These are phyloP conservation scores for Eucalyptus pauciflora DNA, from an alignment of 345 rosid genomes.

Conservation along the genomic window DNA sequence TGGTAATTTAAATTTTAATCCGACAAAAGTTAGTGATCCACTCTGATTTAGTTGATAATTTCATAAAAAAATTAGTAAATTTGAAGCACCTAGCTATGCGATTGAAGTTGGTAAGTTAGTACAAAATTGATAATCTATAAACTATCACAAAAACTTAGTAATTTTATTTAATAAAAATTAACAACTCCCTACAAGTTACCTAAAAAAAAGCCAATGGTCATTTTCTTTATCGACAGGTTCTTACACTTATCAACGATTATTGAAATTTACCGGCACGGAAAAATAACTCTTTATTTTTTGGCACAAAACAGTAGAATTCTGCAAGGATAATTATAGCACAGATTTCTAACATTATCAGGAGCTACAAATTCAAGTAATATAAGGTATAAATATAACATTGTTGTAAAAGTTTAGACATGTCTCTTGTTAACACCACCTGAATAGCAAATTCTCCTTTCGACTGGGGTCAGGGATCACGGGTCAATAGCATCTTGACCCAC, in stretches of 20 bases:
- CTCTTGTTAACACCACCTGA: not conserved
- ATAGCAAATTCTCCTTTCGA: not conserved
- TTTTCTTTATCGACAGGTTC: not conserved
- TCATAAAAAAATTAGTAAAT: not conserved
- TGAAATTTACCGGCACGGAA: too few relatives aligned
- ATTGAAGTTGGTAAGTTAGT: not conserved
- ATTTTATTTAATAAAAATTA: too few relatives aligned
- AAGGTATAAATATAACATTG: not conserved
- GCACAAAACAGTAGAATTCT: not conserved
- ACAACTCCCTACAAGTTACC: not conserved
- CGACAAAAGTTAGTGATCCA: not conserved
- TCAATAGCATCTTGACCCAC: not conserved
- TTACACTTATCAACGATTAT: too few relatives aligned
- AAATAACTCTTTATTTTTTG: too few relatives aligned
- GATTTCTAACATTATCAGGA: not conserved
- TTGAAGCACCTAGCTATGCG: not conserved
- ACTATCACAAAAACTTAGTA: not conserved
- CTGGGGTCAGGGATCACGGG: not conserved
- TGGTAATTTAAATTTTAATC: accelerated
- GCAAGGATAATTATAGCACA: not conserved
- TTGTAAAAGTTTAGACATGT: not conserved
- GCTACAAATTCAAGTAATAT: not conserved
- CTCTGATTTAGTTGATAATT: not conserved
- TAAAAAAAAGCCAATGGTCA: too few relatives aligned
- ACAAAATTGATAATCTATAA: not conserved